Evolutionary conservation across 2,329 filamentous ascomycete genomes (phyloP).

Genomic region (Penicillium sp.): DNA sequence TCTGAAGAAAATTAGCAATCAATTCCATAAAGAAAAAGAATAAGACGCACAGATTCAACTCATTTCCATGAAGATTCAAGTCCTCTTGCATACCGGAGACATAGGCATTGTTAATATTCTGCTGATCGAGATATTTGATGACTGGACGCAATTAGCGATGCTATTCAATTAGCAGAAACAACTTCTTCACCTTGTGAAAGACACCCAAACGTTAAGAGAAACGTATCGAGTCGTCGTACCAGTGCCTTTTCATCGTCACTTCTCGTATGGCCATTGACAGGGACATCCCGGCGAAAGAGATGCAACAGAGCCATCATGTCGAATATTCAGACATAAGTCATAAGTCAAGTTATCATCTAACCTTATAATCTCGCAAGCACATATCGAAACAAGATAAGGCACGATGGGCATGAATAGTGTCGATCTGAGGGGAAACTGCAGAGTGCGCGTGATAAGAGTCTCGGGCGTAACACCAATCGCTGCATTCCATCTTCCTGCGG

Average conservation of each 20-base stretch:
- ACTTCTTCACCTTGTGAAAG: conserved; percentile 40
- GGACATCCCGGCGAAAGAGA: background rate
- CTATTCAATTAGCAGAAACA: no score
- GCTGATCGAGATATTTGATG: conserved; percentile 24
- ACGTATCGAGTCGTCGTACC: conserved; percentile 36
- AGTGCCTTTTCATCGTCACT: conserved; percentile 32
- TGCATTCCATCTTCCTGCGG: background rate
- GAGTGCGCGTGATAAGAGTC: conserved; percentile 8
- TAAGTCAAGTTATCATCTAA: no score
- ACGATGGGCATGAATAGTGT: no score
- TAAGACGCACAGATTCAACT: conserved; percentile 18
- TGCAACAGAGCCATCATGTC: no score
- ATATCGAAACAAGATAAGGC: no score
- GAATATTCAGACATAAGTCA: no score
- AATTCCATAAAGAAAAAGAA: background rate
- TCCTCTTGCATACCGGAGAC: conserved; percentile 27
- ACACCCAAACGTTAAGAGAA: conserved; percentile 39
- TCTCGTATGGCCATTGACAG: background rate
- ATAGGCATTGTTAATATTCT: conserved; percentile 27
- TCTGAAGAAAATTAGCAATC: conserved; percentile 12
- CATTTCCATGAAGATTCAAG: conserved; percentile 18
- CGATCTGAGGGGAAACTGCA: conserved; percentile 10
- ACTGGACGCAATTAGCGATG: no score
- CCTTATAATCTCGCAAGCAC: no score
- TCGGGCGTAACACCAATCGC: conserved; percentile 6